Conservation (phyloP, 768 basidiomycete species). For the Amanita polypyramis region DNA sequence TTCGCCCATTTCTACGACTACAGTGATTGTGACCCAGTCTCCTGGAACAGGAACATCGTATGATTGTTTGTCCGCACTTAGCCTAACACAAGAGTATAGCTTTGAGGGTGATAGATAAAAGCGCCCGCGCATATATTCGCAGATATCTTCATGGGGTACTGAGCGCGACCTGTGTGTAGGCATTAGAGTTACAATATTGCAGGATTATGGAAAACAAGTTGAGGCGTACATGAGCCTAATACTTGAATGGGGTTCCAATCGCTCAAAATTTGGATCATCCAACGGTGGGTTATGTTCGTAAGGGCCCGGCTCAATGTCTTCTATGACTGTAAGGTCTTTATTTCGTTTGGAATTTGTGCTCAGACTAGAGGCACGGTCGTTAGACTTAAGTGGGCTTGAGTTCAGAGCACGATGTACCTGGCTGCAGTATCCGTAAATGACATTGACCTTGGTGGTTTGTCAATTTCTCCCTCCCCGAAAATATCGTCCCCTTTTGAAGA, state of each 20-base stretch:
- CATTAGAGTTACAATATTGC: slow-evolving; percentile 2
- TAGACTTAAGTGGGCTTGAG: slow-evolving; percentile 10
- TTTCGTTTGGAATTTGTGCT: slow-evolving; percentile 28
- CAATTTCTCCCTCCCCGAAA: background rate
- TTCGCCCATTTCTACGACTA: slow-evolving; percentile 84
- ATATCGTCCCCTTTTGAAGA: background rate
- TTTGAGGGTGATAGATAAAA: slow-evolving; percentile 84
- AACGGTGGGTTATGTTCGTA: slow-evolving; percentile 56
- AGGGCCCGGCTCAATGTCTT: slow-evolving; percentile 73
- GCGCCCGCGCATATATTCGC: slow-evolving; percentile 71
- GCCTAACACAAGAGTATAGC: slow-evolving; percentile 78
- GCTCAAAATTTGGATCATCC: slow-evolving; percentile 70
- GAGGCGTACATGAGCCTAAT: slow-evolving; percentile 69
- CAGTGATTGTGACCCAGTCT: slow-evolving; percentile 95
- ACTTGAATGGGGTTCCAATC: slow-evolving; percentile 83
- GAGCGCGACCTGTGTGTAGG: slow-evolving; percentile 47
- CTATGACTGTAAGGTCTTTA: slow-evolving; percentile 58
- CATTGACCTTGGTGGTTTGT: slow-evolving; percentile 3
- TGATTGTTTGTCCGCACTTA: slow-evolving; percentile 66
- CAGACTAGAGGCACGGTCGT: background rate
- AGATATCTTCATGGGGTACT: slow-evolving; percentile 66
- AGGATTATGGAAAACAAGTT: slow-evolving; percentile 1
- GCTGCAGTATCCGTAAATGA: slow-evolving; percentile 1
- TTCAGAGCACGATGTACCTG: slow-evolving; percentile 18
- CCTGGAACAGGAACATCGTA: slow-evolving; percentile 89